These are phyloP conservation scores for Oxyria digyna DNA, from an alignment of 148 eudicot genomes.

Conservation along the genomic window DNA sequence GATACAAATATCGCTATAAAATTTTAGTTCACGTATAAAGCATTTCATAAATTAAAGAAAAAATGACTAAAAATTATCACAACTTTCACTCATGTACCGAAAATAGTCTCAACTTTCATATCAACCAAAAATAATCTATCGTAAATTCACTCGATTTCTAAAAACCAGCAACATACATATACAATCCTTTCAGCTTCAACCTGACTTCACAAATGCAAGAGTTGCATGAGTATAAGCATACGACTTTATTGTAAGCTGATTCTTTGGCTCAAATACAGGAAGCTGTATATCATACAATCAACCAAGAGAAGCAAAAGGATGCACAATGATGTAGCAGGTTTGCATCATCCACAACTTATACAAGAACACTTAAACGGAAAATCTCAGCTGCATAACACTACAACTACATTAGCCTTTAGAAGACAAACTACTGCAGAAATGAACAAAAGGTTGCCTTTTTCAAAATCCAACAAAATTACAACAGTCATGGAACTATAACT, in stretches of 20 bases:
- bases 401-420: background rate
- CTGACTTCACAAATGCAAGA: conserved; percentile 22
- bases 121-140: too few relatives aligned
- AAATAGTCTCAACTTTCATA: too few relatives aligned
- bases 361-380: background rate
- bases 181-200: conserved; percentile 71
- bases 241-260: conserved; percentile 17
- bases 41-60: too few relatives aligned
- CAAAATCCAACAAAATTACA: background rate
- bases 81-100: too few relatives aligned
- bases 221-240: background rate
- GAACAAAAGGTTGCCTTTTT: background rate
- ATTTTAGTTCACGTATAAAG: too few relatives aligned
- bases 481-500: background rate
- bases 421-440: background rate
- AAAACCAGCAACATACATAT: conserved; percentile 83
- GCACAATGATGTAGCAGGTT: background rate
- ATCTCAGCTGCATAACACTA: background rate
- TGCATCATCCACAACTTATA: background rate
- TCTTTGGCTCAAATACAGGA: conserved; percentile 47
- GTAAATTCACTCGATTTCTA: too few relatives aligned
- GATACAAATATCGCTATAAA: too few relatives aligned
- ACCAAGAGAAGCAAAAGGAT: background rate
- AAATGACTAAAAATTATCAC: too few relatives aligned
- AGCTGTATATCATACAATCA: background rate